A percentile compares a stretch with the other conserved stretches of the same genome.
These are phyloP conservation scores for Stagonosporopsis tanaceti DNA, from an alignment of 2,329 filamentous ascomycete genomes.

Conservation along the genomic window DNA sequence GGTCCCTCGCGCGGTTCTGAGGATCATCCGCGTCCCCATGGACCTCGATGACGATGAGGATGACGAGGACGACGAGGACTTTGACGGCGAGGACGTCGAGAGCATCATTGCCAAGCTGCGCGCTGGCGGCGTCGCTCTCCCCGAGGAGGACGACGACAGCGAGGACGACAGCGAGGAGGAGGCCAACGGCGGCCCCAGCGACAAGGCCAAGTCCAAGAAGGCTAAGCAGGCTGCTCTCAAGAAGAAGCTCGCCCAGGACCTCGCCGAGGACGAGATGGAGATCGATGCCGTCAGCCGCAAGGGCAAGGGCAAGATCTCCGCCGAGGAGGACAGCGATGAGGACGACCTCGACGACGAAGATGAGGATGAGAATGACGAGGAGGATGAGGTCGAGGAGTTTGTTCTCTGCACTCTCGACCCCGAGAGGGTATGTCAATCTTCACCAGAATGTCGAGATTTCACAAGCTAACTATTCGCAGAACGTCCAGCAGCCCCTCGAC, in stretches of 20 bases:
- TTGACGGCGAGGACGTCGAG: conserved; percentile 55
- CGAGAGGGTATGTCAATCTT: conserved; percentile 75
- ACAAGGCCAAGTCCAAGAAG: conserved; percentile 88
- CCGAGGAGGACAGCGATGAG: conserved; percentile 72
- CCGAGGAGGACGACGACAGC: conserved; percentile 49
- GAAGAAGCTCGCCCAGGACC: conserved; percentile 76
- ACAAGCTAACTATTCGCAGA: conserved; percentile 62
- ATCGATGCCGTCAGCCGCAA: conserved; percentile 65
- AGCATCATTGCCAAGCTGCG: conserved; percentile 49
- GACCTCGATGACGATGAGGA: conserved; percentile 66
- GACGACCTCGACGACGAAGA: conserved; percentile 47
- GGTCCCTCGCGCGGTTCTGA: conserved; percentile 83
- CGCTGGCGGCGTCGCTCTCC: conserved; percentile 43
- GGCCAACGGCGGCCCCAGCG: conserved; percentile 87
- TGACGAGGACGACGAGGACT: conserved; percentile 60
- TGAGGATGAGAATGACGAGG: conserved; percentile 53
- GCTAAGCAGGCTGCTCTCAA: conserved; percentile 79
- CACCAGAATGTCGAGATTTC: background rate
- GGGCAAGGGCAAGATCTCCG: conserved; percentile 67
- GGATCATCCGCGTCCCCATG: conserved; percentile 79
- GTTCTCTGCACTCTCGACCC: conserved; percentile 96
- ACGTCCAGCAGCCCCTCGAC: conserved; percentile 94
- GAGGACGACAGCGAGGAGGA: conserved; percentile 72
- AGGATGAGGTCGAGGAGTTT: conserved; percentile 78
- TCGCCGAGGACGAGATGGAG: conserved; percentile 76